Evolutionary conservation across 106 monocot genomes (phyloP).

Genomic region (Allium cepa): DNA sequence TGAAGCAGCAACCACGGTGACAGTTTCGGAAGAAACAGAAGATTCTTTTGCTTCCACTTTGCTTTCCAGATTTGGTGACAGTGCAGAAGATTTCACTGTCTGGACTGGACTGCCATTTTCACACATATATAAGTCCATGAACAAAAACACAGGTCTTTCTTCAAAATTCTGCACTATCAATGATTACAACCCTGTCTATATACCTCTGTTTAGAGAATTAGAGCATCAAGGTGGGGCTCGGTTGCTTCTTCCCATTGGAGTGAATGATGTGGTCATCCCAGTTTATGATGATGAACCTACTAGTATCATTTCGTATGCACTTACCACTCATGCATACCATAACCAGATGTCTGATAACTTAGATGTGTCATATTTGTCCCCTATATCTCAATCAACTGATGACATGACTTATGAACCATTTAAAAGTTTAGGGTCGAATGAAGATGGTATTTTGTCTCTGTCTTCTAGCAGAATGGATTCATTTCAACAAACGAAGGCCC

Average conservation of each 20-base stretch:
- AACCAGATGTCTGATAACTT: slow-evolving; percentile 32
- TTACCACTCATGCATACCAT: slow-evolving; percentile 67
- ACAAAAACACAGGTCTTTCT: slow-evolving; percentile 29
- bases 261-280: slow-evolving; percentile 59
- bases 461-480: slow-evolving; percentile 37
- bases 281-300: slow-evolving; percentile 93
- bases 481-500: slow-evolving; percentile 34
- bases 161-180: slow-evolving; percentile 22
- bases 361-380: slow-evolving; percentile 25
- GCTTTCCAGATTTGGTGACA: slow-evolving; percentile 21
- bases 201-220: slow-evolving; percentile 35
- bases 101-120: slow-evolving; percentile 51
- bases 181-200: slow-evolving; percentile 58
- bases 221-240: slow-evolving; percentile 37
- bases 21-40: slow-evolving; percentile 23
- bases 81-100: slow-evolving; percentile 33
- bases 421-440: slow-evolving; percentile 41
- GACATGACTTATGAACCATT: slow-evolving; percentile 35
- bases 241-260: slow-evolving; percentile 57
- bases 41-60: slow-evolving; percentile 22
- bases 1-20: slow-evolving; percentile 11
- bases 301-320: slow-evolving; percentile 75
- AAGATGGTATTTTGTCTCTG: slow-evolving; percentile 44
- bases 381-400: slow-evolving; percentile 39
- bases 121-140: slow-evolving; percentile 44